These are phyloP conservation scores for Termitomyces sp. DNA, from an alignment of 768 basidiomycete genomes.

Conservation along the genomic window DNA sequence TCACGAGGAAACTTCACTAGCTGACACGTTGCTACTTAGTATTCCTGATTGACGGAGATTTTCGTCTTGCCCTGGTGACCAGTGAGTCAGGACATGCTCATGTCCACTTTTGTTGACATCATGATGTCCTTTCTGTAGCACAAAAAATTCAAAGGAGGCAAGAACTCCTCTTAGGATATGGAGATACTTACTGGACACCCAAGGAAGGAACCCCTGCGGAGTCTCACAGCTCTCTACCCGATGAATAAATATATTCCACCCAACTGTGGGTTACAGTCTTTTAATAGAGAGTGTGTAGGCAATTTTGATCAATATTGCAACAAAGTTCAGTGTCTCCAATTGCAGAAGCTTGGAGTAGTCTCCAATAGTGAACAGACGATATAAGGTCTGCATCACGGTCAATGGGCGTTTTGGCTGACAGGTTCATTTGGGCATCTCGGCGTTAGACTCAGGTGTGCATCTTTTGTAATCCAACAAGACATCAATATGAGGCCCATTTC, in stretches of 20 bases:
- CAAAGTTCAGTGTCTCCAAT: neutral
- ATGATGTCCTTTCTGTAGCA: neutral
- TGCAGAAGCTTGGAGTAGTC: neutral
- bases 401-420: too few species aligned
- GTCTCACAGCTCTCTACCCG: neutral
- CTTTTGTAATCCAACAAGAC: too few species aligned
- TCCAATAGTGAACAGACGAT: too few species aligned
- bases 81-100: neutral
- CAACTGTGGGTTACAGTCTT: too few species aligned
- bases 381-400: too few species aligned
- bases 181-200: conserved; percentile 1
- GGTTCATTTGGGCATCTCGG: too few species aligned
- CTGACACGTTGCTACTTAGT: neutral
- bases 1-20: neutral
- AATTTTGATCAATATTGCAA: too few species aligned
- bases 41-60: conserved; percentile 3
- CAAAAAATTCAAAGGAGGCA: neutral
- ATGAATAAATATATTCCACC: neutral
- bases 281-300: too few species aligned
- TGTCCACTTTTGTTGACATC: neutral
- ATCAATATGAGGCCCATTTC: too few species aligned
- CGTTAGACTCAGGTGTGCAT: too few species aligned
- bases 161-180: neutral
- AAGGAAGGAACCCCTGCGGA: neutral
- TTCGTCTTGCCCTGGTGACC: conserved; percentile 1